Evolutionary conservation across 2,329 filamentous ascomycete genomes (phyloP), one percentile per base, ranked within the genome.

Genomic region (Orbilia blumenaviensis): DNA sequence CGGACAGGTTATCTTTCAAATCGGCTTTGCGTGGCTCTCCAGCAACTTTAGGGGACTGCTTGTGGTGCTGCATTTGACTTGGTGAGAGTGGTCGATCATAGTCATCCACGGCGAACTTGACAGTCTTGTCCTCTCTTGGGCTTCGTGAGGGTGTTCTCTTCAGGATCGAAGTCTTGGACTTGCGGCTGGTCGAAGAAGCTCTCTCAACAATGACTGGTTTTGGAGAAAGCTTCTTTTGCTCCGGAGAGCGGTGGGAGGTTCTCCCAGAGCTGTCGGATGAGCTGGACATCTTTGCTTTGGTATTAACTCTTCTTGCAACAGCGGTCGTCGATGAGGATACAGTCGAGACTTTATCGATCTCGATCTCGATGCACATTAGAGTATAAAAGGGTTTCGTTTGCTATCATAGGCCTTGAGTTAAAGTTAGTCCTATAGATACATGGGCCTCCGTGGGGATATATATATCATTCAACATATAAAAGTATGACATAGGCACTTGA

Each of bases 341-440:
- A 27, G 72, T 69, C 41, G 72, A 69, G 58, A 69, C 72, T 76
- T 76, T 76, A 54, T 76, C 72, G 42, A 76, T 69, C 52, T 76
- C 72, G 50, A 76, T 69, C 64, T 76, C 72, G 50, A 76, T 64
- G 60, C 72, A 76, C 72, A 76, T 76, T 66, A 64, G 60, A 64
- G 16, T n/a, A 14, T 48, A 50, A 18, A 63, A 21, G 18, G 29
- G 32, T 27, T 60, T 64, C 23, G 38, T 25, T 18, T 38, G 60
- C 10, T 58, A 48, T 76, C 64, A 76, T 68, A 60, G 50, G 60
- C 48, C 60, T 58, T 62, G 14, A n/a, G 27, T 25, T 23, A 16
- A 21, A 29, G 66, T 56, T 32, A 56, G 38, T 56, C n/a, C n/a
- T n/a, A n/a, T n/a, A n/a, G n/a, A n/a, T 48, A 58, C 36, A 9